Percentiles rank a stretch among this genome's conserved stretches.
Conservation (phyloP, 805 yeast genomes). For the Brettanomyces bruxellensis region DNA sequence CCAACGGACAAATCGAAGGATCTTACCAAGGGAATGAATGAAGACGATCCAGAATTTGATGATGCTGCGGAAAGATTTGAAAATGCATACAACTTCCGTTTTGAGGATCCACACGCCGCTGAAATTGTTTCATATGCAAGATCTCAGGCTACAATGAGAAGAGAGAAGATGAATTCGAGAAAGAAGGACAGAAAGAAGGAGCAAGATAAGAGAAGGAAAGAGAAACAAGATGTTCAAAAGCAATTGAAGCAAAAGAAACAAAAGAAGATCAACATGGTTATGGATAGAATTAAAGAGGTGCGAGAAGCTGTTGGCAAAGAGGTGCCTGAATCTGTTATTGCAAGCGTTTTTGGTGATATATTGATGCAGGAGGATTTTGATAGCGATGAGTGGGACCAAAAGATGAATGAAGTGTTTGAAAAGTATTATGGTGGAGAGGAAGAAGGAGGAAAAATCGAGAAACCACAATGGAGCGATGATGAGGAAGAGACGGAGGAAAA, state of each 20-base stretch:
- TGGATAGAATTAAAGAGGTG: slow-evolving; percentile 59
- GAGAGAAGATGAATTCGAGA: slow-evolving; percentile 65
- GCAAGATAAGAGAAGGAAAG: slow-evolving; percentile 42
- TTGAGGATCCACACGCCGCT: slow-evolving; percentile 83
- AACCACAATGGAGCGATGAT: slow-evolving; percentile 62
- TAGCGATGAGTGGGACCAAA: slow-evolving; percentile 82
- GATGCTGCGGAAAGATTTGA: slow-evolving; percentile 88
- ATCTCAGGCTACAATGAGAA: slow-evolving; percentile 82
- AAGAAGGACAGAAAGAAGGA: slow-evolving; percentile 75
- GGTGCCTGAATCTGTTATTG: slow-evolving; percentile 47
- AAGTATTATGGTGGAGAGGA: slow-evolving; percentile 45
- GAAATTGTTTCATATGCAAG: slow-evolving; percentile 94
- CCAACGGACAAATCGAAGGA: slow-evolving; percentile 55
- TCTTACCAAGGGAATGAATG: slow-evolving; percentile 32
- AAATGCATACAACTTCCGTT: slow-evolving; percentile 88
- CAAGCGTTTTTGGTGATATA: slow-evolving; percentile 62
- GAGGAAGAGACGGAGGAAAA: slow-evolving; percentile 29
- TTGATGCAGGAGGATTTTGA: slow-evolving; percentile 83
- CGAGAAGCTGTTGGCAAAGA: slow-evolving; percentile 62
- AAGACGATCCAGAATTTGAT: slow-evolving; percentile 81
- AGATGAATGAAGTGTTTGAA: slow-evolving; percentile 80
- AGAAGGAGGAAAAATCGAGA: slow-evolving; percentile 28
- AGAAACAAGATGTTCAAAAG: slow-evolving; percentile 46
- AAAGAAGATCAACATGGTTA: slow-evolving; percentile 65
- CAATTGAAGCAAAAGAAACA: slow-evolving; percentile 64